Evolutionary conservation across 768 basidiomycete species (phyloP).

Genomic region (Tylopilus sp.): DNA sequence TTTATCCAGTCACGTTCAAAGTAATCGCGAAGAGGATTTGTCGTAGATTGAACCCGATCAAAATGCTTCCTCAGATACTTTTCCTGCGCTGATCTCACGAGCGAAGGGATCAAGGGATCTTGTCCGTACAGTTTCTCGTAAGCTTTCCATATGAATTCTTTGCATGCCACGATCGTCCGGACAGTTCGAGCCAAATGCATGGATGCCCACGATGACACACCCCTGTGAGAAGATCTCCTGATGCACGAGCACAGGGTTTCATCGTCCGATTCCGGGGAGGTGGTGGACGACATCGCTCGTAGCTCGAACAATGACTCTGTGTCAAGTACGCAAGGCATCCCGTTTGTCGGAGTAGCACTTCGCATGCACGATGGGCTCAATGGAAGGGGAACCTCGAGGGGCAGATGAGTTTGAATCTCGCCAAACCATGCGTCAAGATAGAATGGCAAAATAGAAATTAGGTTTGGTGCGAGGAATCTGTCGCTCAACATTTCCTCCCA

Average conservation of each 20-base stretch:
- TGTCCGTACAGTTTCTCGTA: slow-evolving; percentile 49
- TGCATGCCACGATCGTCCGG: slow-evolving; percentile 56
- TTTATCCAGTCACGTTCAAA: slow-evolving; percentile 67
- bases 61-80: slow-evolving; percentile 25
- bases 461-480: slow-evolving; percentile 51
- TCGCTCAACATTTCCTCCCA: slow-evolving; percentile 67
- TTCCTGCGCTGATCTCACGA: slow-evolving; percentile 35
- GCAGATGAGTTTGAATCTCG: slow-evolving; percentile 47
- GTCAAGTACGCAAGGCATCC: slow-evolving; percentile 23
- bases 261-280: slow-evolving; percentile 28
- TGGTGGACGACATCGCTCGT: slow-evolving; percentile 20
- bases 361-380: slow-evolving; percentile 39
- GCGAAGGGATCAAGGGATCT: slow-evolving; percentile 35
- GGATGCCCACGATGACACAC: slow-evolving; percentile 44
- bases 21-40: slow-evolving; percentile 45
- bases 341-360: slow-evolving; percentile 13
- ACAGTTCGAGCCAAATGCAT: slow-evolving; percentile 68
- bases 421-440: slow-evolving; percentile 58
- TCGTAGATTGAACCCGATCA: slow-evolving; percentile 17
- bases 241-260: slow-evolving; percentile 11
- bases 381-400: slow-evolving; percentile 53
- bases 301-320: slow-evolving; percentile 33
- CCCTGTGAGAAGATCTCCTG: slow-evolving; percentile 23
- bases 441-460: slow-evolving; percentile 62
- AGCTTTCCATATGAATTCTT: slow-evolving; percentile 65